phyloP scores from a whole-genome alignment of 768 basidiomycete genomes.

The Strobilomyces confusus region DNA sequence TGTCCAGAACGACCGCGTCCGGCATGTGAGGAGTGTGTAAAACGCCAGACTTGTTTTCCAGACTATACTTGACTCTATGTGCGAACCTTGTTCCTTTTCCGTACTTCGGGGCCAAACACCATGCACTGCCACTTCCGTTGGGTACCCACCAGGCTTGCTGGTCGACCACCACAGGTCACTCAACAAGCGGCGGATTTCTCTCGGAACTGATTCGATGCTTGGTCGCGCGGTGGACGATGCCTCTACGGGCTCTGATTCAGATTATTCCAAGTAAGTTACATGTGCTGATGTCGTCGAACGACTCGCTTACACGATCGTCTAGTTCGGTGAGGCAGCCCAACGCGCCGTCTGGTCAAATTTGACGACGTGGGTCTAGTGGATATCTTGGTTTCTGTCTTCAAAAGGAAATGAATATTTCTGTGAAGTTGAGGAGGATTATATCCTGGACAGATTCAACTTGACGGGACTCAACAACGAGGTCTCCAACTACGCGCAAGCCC shows the following conservation, averaged over 20 bases:
- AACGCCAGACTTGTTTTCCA: not conserved
- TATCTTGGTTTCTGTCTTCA: slow-evolving; percentile 94
- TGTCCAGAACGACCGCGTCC: slow-evolving; percentile 28
- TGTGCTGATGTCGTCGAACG: not conserved
- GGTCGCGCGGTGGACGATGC: slow-evolving; percentile 68
- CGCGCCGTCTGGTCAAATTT: slow-evolving; percentile 14
- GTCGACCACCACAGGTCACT: slow-evolving; percentile 23
- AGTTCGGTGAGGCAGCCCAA: slow-evolving; percentile 27
- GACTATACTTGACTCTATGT: not conserved
- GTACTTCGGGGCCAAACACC: not conserved
- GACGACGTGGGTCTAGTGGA: slow-evolving; percentile 60
- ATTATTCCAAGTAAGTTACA: slow-evolving; percentile 82
- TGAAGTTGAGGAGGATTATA: slow-evolving; percentile 99
- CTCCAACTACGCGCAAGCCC: slow-evolving; percentile 87
- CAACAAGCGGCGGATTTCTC: slow-evolving; percentile 9
- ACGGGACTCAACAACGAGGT: slow-evolving; percentile 97
- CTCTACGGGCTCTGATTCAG: slow-evolving; percentile 92
- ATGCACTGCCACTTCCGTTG: slow-evolving; percentile 20
- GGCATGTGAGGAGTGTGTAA: slow-evolving; percentile 18
- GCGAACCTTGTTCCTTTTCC: slow-evolving; percentile 16
- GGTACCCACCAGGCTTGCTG: not conserved
- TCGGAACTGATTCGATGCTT: slow-evolving; percentile 31
- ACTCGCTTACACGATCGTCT: slow-evolving; percentile 15
- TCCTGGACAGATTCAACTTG: slow-evolving; percentile 95
- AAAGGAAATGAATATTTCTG: slow-evolving; percentile 99